phyloP scores from a whole-genome alignment of 1,284 basidiomycete species.

The Malassezia arunalokei region DNA sequence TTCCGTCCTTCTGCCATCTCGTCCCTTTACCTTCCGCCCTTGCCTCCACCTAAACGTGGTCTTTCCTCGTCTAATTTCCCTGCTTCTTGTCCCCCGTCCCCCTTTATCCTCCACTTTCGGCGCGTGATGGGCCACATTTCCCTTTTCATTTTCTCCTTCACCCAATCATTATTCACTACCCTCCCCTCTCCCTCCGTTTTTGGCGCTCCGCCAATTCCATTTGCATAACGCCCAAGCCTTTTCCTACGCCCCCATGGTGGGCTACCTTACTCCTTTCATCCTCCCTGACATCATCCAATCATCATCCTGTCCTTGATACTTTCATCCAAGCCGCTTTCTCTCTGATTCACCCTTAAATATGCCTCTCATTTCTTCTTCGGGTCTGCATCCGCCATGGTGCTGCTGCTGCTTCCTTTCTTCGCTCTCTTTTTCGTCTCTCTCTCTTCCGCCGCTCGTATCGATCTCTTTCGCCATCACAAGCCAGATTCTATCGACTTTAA shows the following conservation, averaged over 20 bases:
- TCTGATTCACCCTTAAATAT: too few relatives aligned
- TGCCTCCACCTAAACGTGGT: not conserved
- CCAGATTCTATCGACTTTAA: too few relatives aligned
- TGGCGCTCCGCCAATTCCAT: not conserved
- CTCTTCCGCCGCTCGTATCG: too few relatives aligned
- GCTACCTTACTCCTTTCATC: not conserved
- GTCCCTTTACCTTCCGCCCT: not conserved
- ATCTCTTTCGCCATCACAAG: too few relatives aligned
- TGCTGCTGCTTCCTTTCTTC: too few relatives aligned
- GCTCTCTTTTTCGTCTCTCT: too few relatives aligned
- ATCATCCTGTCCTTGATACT: conserved; percentile 8
- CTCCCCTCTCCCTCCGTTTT: not conserved
- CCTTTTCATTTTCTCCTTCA: not conserved
- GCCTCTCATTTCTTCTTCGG: too few relatives aligned
- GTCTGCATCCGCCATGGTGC: too few relatives aligned
- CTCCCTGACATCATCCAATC: not conserved
- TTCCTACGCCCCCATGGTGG: too few relatives aligned
- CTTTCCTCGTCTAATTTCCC: not conserved
- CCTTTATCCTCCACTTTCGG: not conserved
- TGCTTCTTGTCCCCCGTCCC: not conserved
- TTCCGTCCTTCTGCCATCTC: not conserved
- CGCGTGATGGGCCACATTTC: not conserved
- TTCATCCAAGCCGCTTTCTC: too few relatives aligned
- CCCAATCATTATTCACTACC: not conserved
- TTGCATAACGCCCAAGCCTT: too few relatives aligned